These are phyloP conservation scores for Harringtonia lauricola DNA, from an alignment of 2,329 filamentous ascomycete genomes.

Conservation along the genomic window DNA sequence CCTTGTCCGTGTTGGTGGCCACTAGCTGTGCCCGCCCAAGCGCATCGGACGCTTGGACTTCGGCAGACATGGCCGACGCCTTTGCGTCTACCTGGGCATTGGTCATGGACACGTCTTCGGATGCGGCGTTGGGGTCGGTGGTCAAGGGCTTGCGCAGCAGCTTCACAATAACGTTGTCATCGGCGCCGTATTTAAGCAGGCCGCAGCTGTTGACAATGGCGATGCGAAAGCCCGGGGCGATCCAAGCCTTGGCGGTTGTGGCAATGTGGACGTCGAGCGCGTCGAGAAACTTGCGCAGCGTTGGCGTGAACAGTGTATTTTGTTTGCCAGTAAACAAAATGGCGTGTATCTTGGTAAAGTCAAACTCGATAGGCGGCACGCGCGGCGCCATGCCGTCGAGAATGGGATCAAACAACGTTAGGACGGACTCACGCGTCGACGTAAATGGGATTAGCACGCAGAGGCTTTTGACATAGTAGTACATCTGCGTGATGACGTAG, in stretches of 20 bases:
- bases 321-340: slow-evolving; percentile 47
- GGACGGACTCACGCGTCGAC: slow-evolving; percentile 58
- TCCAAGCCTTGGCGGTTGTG: slow-evolving; percentile 37
- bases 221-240: slow-evolving; percentile 42
- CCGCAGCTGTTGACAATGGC: slow-evolving; percentile 43
- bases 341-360: slow-evolving; percentile 53
- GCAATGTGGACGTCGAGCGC: slow-evolving; percentile 48
- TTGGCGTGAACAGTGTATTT: slow-evolving; percentile 31
- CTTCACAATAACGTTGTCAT: slow-evolving; percentile 34
- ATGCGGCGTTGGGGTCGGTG: slow-evolving; percentile 9
- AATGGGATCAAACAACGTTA: slow-evolving; percentile 56
- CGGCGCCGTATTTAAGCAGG: slow-evolving; percentile 40
- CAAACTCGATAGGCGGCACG: slow-evolving; percentile 38
- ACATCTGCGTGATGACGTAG: slow-evolving; percentile 59
- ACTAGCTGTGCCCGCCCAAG: slow-evolving; percentile 15
- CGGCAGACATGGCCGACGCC: not conserved
- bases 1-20: slow-evolving; percentile 28
- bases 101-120: slow-evolving; percentile 7
- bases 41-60: not conserved
- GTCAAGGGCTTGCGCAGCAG: slow-evolving; percentile 16
- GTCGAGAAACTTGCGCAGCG: slow-evolving; percentile 36
- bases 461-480: slow-evolving; percentile 60
- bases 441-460: slow-evolving; percentile 57
- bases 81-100: not conserved
- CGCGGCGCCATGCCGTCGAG: slow-evolving; percentile 18